phyloP scores from a whole-genome alignment of 768 basidiomycete genomes.

The Amylocystis lapponica region DNA sequence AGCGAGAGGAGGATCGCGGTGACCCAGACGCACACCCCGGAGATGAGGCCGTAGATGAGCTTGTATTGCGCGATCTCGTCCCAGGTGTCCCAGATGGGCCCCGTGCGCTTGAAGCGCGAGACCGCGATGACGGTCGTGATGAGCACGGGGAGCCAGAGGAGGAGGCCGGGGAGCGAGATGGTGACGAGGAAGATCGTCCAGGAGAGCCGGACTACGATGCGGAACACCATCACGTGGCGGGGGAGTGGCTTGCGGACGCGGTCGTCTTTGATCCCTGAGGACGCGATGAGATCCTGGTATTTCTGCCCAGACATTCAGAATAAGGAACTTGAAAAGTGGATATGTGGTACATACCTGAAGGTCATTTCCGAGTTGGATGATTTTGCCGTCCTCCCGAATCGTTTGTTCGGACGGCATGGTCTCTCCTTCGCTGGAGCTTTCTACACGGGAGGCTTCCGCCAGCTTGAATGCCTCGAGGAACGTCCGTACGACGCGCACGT shows the following conservation, averaged over 20 bases:
- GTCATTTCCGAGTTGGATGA: conserved; percentile 35
- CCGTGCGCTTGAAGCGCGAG: conserved; percentile 72
- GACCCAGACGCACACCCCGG: conserved; percentile 67
- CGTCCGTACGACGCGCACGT: conserved; percentile 66
- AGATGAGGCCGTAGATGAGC: conserved; percentile 73
- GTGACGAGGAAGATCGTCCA: conserved; percentile 60
- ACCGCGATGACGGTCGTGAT: conserved; percentile 63
- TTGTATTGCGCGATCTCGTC: conserved; percentile 91
- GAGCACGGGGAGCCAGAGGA: conserved; percentile 83
- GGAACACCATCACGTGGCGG: conserved; percentile 48
- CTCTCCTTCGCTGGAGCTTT: conserved; percentile 14
- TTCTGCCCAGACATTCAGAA: conserved; percentile 32
- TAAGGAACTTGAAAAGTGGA: not conserved
- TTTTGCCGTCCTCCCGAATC: conserved; percentile 17
- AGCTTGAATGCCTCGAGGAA: conserved; percentile 75
- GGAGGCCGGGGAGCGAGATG: conserved; percentile 68
- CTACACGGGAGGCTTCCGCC: conserved; percentile 11
- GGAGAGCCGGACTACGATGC: conserved; percentile 57
- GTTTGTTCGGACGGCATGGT: conserved; percentile 14
- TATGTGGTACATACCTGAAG: conserved; percentile 45
- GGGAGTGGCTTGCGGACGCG: conserved; percentile 65
- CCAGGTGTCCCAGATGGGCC: conserved; percentile 81
- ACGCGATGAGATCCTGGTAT: conserved; percentile 69
- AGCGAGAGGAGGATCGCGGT: conserved; percentile 50
- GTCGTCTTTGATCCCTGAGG: conserved; percentile 78